Percentiles rank a stretch among this genome's conserved stretches.
Evolutionary conservation across 768 basidiomycete species (phyloP).

Genomic region (Suillus paluster): DNA sequence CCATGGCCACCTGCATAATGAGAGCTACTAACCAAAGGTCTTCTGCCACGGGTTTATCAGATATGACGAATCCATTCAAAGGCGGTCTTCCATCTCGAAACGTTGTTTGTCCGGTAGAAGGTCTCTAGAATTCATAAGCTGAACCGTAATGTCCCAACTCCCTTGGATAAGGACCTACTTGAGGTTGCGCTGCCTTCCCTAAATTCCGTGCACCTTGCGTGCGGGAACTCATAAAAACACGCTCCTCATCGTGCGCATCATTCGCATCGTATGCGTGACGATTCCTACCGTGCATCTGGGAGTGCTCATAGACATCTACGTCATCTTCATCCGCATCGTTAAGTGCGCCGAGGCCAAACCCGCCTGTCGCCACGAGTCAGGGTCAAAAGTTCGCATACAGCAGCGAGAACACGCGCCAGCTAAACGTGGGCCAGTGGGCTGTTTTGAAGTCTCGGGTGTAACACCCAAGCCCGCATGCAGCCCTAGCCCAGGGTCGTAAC

Average conservation of each 20-base stretch:
- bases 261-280: conserved; percentile 68
- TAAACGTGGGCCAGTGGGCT: conserved; percentile 52
- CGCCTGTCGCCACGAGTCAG: conserved; percentile 51
- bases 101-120: conserved; percentile 18
- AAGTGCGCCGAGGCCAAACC: conserved; percentile 86
- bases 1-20: background rate
- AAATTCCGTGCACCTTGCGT: conserved; percentile 16
- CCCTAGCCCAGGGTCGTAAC: conserved; percentile 69
- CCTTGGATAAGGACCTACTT: conserved; percentile 7
- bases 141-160: conserved; percentile 4
- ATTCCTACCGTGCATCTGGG: conserved; percentile 40
- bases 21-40: conserved; percentile 61
- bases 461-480: conserved; percentile 62
- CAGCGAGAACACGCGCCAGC: conserved; percentile 47
- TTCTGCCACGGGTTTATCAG: conserved; percentile 67
- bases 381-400: background rate
- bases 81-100: conserved; percentile 82
- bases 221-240: conserved; percentile 44
- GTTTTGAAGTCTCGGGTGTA: conserved; percentile 22
- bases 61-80: conserved; percentile 75
- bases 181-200: conserved; percentile 5
- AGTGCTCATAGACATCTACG: conserved; percentile 76
- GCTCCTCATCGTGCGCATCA: conserved; percentile 69
- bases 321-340: conserved; percentile 97
- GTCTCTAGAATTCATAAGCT: conserved; percentile 28